Evolutionary conservation across 2,329 filamentous ascomycete genomes (phyloP).

Genomic region (Epichloe brachyelytri): DNA sequence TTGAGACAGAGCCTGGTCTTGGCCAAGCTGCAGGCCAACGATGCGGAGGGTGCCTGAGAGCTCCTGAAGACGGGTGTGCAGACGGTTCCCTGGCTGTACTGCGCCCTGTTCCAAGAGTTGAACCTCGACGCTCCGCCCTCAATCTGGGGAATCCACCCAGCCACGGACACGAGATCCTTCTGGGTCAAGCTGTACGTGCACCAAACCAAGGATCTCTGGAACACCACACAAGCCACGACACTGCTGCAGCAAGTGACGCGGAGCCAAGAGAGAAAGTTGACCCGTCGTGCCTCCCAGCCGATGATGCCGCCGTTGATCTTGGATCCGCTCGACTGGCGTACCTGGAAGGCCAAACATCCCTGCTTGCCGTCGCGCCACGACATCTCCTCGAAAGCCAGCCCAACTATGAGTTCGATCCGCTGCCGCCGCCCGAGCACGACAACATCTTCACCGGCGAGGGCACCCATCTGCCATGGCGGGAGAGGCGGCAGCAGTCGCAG

Average conservation of each 20-base stretch:
- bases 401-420: constrained; percentile 67
- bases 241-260: constrained; percentile 59
- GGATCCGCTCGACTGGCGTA: constrained; percentile 63
- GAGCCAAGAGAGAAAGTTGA: constrained; percentile 34
- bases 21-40: constrained; percentile 59
- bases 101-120: constrained; percentile 65
- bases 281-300: constrained; percentile 22
- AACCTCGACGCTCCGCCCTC: constrained; percentile 64
- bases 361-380: constrained; percentile 58
- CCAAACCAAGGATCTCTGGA: constrained; percentile 75
- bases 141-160: constrained; percentile 67
- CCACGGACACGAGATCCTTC: constrained; percentile 48
- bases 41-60: constrained; percentile 50
- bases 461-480: constrained; percentile 30
- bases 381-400: constrained; percentile 49
- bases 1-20: constrained; percentile 65
- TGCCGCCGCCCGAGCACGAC: constrained; percentile 52
- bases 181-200: constrained; percentile 64
- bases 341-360: constrained; percentile 58
- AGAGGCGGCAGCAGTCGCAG: constrained; percentile 8
- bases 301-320: constrained; percentile 26
- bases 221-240: constrained; percentile 55
- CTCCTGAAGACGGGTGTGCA: constrained; percentile 56
- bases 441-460: constrained; percentile 36
- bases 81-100: constrained; percentile 73